phyloP scores from a whole-genome alignment of 768 basidiomycete species.

The Rhizopogon vesiculosus region DNA sequence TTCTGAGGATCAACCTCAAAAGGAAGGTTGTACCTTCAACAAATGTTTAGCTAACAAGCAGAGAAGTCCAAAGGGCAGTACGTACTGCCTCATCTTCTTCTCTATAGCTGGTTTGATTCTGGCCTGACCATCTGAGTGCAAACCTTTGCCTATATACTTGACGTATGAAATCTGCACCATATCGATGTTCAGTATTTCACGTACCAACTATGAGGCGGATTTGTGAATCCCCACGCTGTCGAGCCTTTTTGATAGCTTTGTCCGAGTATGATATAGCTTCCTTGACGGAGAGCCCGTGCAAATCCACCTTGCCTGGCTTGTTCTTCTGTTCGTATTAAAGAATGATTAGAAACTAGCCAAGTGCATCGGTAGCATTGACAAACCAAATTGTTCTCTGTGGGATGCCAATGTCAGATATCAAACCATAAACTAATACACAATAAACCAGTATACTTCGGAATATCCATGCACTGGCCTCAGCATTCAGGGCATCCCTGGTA shows the following conservation, averaged over 20 bases:
- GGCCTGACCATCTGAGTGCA: constrained; percentile 70
- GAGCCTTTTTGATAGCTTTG: constrained; percentile 61
- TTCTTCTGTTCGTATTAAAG: constrained; percentile 45
- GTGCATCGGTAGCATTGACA: not conserved
- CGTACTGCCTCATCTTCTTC: constrained; percentile 71
- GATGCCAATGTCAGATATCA: constrained; percentile 1
- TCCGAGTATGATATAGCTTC: constrained; percentile 82
- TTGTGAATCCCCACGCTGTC: constrained; percentile 54
- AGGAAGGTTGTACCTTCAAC: constrained; percentile 55
- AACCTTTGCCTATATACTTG: constrained; percentile 59
- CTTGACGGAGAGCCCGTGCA: constrained; percentile 91
- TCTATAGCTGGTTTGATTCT: constrained; percentile 89
- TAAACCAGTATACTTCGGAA: constrained; percentile 38
- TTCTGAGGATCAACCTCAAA: constrained; percentile 76
- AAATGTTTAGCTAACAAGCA: not conserved
- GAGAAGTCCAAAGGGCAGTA: not conserved
- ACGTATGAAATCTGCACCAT: not conserved
- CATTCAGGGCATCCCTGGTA: constrained; percentile 75
- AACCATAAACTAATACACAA: not conserved
- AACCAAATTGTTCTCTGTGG: constrained; percentile 72
- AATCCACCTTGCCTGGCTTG: constrained; percentile 70
- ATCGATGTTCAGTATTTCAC: constrained; percentile 18
- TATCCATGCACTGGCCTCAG: constrained; percentile 84
- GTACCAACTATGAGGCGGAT: constrained; percentile 81
- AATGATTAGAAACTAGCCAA: not conserved